phyloP scores from a whole-genome alignment of 2,329 filamentous ascomycete genomes.

The Colletotrichum acutatum region DNA sequence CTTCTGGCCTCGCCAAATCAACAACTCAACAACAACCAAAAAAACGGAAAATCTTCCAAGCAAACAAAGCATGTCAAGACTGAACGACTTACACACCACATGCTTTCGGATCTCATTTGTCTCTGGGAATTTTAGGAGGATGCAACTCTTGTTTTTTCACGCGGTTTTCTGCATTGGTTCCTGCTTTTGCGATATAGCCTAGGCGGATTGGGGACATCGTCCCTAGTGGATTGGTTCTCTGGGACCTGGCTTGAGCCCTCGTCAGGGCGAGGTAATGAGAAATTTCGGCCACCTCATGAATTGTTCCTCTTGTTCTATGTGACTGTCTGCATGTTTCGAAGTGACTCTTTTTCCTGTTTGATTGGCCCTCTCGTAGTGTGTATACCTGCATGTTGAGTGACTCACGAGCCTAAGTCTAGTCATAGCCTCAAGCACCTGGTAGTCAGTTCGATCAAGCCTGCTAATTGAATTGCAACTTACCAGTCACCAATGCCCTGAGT shows the following conservation, averaged over 20 bases:
- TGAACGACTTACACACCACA: constrained; percentile 43
- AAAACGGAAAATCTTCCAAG: constrained; percentile 22
- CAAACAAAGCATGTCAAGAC: constrained; percentile 29
- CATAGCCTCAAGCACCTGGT: not conserved
- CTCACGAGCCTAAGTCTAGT: not conserved
- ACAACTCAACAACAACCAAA: constrained; percentile 10
- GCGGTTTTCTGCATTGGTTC: constrained; percentile 33
- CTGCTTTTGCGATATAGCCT: constrained; percentile 38
- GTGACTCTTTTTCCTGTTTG: not conserved
- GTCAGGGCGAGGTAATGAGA: constrained; percentile 50
- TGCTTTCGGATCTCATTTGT: constrained; percentile 31
- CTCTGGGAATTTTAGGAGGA: constrained; percentile 19
- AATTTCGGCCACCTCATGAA: constrained; percentile 49
- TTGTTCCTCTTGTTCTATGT: not conserved
- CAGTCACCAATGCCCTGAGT: not conserved
- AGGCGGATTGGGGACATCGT: constrained; percentile 12
- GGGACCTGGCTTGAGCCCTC: constrained; percentile 43
- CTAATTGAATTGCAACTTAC: not conserved
- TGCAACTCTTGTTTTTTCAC: not conserved
- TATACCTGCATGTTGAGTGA: not conserved
- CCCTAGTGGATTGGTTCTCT: constrained; percentile 41
- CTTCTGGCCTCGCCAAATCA: constrained; percentile 1
- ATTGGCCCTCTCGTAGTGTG: not conserved
- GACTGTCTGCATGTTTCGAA: not conserved
- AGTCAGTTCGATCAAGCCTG: not conserved